Evolutionary conservation across 2,329 filamentous ascomycete genomes (phyloP), one percentile per base, ranked within the genome.

Genomic region (Fusarium gaditjirri): DNA sequence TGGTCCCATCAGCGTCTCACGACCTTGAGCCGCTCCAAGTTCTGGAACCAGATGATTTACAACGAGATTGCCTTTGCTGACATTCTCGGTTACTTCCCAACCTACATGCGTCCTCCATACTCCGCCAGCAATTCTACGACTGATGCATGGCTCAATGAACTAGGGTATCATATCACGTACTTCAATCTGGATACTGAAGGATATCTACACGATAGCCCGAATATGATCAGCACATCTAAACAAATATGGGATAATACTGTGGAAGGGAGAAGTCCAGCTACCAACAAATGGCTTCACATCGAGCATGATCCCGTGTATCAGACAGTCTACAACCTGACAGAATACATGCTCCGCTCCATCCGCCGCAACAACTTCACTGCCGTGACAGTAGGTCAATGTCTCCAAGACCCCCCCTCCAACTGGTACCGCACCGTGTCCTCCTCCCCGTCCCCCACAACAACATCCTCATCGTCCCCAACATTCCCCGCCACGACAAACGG

Each of bases 101-200:
- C 81, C 1, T 84, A 84, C 75, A 82, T 86, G 80, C 83, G 84
- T 2, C 82, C 84, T 1, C 84, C 84, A 0, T 86, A 84, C 78
- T 85, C 84, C n/a, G 83, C 83, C 36, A 85, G 83, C 76, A 83
- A 82, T 54, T 63, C 63, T 8, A 78, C 71, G 0, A 84, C 82
- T 11, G 82, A 84, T 50, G 79, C 74, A 25, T 79, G 81, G 78
- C 74, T 86, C 44, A 79, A 74, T 19, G 78, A 80, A 31, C 72
- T 90, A 10, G 86, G 86, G n/a, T 90, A 90, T 78, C 87, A 90
- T 75, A 76, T 90, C 75, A 84, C 85, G 33, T 89, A 89, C 80
- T 90, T 89, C 74, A 86, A 89, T 76, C 81, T 91, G 47, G 89
- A 91, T 75, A 91, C 89, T 6, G 84, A 88, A 61, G 89, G 90